phyloP scores from a whole-genome alignment of 768 basidiomycete genomes.

The Podaxis mareebaensis region DNA sequence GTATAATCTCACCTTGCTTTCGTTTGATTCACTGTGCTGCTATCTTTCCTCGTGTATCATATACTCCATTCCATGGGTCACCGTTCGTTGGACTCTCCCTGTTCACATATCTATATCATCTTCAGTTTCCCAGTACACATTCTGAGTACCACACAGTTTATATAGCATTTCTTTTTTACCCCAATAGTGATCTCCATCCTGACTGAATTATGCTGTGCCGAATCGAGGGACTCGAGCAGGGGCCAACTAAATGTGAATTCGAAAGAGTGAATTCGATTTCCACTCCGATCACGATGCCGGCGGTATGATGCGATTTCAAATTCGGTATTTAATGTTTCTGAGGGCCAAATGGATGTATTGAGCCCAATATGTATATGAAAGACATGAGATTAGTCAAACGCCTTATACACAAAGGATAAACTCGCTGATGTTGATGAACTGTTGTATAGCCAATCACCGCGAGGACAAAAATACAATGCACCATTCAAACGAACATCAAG shows the following conservation, averaged over 20 bases:
- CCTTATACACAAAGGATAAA: constrained; percentile 1
- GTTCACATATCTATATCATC: constrained; percentile 7
- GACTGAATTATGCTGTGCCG: constrained; percentile 20
- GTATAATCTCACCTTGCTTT: constrained; percentile 12
- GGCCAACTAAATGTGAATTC: constrained; percentile 21
- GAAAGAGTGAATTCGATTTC: constrained; percentile 21
- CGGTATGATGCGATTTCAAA: constrained; percentile 22
- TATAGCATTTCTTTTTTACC: constrained; percentile 9
- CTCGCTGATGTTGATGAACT: not conserved
- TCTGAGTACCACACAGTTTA: not conserved
- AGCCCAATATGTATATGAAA: constrained; percentile 1
- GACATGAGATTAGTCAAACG: constrained; percentile 4
- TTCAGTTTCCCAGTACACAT: not conserved
- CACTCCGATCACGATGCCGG: constrained; percentile 26
- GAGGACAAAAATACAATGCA: constrained; percentile 1
- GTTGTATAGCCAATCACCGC: constrained; percentile 7
- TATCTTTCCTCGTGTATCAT: constrained; percentile 12
- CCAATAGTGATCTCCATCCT: not conserved
- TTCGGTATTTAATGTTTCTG: constrained; percentile 12
- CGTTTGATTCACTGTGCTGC: constrained; percentile 2
- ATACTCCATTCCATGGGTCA: constrained; percentile 11
- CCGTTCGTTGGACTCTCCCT: constrained; percentile 2
- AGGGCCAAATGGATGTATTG: constrained; percentile 13
- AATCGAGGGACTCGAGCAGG: constrained; percentile 23
- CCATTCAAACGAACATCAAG: constrained; percentile 3